Evolutionary conservation across 768 basidiomycete species (phyloP).

Genomic region (Gymnopilus dilepis): DNA sequence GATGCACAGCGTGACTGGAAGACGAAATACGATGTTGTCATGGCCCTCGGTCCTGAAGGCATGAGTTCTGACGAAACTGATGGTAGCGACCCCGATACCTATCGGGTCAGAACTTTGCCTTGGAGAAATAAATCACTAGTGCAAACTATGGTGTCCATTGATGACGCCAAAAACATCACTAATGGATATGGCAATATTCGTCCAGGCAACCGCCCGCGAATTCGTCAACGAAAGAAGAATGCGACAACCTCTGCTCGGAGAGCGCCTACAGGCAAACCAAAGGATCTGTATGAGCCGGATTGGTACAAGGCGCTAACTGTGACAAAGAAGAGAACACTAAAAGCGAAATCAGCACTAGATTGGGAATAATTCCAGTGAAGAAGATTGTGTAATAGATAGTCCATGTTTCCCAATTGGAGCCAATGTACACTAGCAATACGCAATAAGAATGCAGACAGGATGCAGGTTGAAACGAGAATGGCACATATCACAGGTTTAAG

Average conservation of each 20-base stretch:
- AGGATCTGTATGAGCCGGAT: background rate
- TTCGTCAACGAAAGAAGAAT: background rate
- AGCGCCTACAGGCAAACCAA: background rate
- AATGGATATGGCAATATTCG: background rate
- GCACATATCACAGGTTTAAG: too few relatives aligned
- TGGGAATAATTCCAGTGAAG: too few relatives aligned
- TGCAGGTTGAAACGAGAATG: too few relatives aligned
- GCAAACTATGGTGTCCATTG: background rate
- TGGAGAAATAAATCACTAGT: background rate
- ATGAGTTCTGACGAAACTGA: background rate
- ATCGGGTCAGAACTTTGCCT: background rate
- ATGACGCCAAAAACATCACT: background rate
- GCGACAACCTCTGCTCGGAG: background rate
- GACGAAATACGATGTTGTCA: background rate
- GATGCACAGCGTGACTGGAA: background rate
- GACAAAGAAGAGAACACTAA: background rate
- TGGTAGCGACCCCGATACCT: background rate
- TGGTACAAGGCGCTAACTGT: background rate
- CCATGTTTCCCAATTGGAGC: too few relatives aligned
- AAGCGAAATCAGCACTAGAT: background rate
- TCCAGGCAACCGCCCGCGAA: background rate
- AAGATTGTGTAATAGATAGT: too few relatives aligned
- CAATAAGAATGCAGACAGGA: too few relatives aligned
- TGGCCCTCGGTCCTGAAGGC: background rate
- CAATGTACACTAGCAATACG: too few relatives aligned